These are phyloP conservation scores for Cicer cuneatum DNA, from an alignment of 306 rosid species.

Conservation along the genomic window DNA sequence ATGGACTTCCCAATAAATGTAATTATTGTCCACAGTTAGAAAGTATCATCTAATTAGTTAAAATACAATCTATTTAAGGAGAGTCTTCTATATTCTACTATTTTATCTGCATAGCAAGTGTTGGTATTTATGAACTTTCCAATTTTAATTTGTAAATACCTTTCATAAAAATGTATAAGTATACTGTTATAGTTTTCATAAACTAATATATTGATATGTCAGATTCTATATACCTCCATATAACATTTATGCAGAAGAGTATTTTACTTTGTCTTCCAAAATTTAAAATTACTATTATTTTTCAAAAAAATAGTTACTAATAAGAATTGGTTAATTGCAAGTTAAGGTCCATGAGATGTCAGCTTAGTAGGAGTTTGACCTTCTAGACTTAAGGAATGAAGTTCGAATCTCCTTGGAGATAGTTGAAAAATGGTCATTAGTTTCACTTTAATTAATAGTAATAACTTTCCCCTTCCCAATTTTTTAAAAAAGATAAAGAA, in stretches of 20 bases:
- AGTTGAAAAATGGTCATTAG: too few relatives aligned
- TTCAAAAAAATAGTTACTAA: too few relatives aligned
- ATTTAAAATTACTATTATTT: too few relatives aligned
- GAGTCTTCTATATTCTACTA: neutral
- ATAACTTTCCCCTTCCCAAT: too few relatives aligned
- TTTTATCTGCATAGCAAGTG: neutral
- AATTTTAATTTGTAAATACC: neutral
- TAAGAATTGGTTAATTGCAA: too few relatives aligned
- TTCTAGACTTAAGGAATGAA: too few relatives aligned
- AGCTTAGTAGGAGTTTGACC: too few relatives aligned
- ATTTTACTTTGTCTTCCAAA: too few relatives aligned
- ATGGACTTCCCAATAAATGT: neutral
- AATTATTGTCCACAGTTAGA: neutral
- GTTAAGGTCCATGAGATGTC: too few relatives aligned
- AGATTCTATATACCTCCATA: conserved; percentile 8
- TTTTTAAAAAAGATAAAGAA: too few relatives aligned
- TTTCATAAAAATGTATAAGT: neutral
- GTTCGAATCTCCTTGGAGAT: too few relatives aligned
- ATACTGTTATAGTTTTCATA: neutral
- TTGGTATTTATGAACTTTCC: conserved; percentile 2
- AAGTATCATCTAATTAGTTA: neutral
- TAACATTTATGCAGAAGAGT: neutral
- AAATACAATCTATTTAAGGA: neutral
- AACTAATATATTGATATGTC: neutral
- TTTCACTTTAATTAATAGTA: too few relatives aligned